phyloP scores from a whole-genome alignment of 1,139 yeast species.

The Kodamaea plutei region DNA sequence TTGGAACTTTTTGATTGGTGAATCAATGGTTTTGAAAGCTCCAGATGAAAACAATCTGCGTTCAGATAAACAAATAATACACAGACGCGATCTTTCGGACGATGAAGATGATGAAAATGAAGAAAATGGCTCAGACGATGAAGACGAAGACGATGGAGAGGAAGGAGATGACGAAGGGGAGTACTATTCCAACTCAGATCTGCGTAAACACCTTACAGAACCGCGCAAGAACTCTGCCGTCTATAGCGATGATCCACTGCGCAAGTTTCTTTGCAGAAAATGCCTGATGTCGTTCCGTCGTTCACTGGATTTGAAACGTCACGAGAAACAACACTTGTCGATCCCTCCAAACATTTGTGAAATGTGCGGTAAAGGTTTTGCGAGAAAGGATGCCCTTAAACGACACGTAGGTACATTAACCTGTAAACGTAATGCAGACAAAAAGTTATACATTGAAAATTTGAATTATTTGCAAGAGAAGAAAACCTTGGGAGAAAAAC shows the following conservation, averaged over 20 bases:
- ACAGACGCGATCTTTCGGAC: slow-evolving; percentile 3
- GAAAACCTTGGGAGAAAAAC: slow-evolving; percentile 1
- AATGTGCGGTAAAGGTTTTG: slow-evolving; percentile 75
- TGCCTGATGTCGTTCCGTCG: slow-evolving; percentile 59
- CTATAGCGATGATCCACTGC: slow-evolving; percentile 15
- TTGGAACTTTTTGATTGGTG: slow-evolving; percentile 37
- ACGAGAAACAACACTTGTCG: slow-evolving; percentile 54
- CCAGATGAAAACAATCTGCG: slow-evolving; percentile 4
- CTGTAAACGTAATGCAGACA: slow-evolving; percentile 64
- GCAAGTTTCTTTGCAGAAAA: slow-evolving; percentile 42
- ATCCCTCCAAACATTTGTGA: slow-evolving; percentile 69
- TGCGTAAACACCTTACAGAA: slow-evolving; percentile 4
- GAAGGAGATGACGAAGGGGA: slow-evolving; percentile 10
- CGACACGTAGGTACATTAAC: slow-evolving; percentile 70
- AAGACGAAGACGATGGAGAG: slow-evolving; percentile 7
- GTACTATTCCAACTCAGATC: slow-evolving; percentile 1
- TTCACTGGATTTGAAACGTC: slow-evolving; percentile 62
- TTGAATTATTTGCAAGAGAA: slow-evolving; percentile 24
- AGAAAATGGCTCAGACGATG: slow-evolving; percentile 11
- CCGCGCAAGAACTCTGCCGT: slow-evolving; percentile 8
- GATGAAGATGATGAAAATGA: slow-evolving; percentile 8
- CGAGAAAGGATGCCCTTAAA: slow-evolving; percentile 74
- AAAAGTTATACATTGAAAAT: slow-evolving; percentile 35
- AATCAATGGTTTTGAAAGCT: slow-evolving; percentile 16
- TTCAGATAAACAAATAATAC: too few relatives aligned